phyloP scores from a whole-genome alignment of 108 stramenopile species.

The Fragilaria radians region DNA sequence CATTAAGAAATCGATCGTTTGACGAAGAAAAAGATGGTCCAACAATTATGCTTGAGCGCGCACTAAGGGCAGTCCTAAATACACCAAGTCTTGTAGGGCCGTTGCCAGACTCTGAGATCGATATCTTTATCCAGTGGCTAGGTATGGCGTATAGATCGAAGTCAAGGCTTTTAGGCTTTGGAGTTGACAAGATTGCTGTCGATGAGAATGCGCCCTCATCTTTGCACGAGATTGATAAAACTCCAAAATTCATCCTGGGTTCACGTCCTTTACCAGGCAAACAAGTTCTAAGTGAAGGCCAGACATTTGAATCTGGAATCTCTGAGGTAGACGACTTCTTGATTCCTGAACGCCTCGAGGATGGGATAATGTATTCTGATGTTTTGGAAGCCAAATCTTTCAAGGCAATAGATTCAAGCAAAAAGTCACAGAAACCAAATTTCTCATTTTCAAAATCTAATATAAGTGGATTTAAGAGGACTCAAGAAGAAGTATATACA shows the following conservation, averaged over 20 bases:
- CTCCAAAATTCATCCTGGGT: slow-evolving; percentile 70
- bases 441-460: too few species aligned
- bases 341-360: background rate
- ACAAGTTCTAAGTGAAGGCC: slow-evolving; percentile 14
- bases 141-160: slow-evolving; percentile 75
- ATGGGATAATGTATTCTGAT: slow-evolving; percentile 1
- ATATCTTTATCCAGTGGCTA: slow-evolving; percentile 69
- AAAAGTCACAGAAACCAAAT: background rate
- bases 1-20: slow-evolving; percentile 73
- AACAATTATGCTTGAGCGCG: slow-evolving; percentile 32
- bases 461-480: too few species aligned
- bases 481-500: too few species aligned
- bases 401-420: background rate
- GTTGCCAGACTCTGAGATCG: slow-evolving; percentile 56
- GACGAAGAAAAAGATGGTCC: slow-evolving; percentile 44
- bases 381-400: background rate
- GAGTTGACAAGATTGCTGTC: slow-evolving; percentile 66
- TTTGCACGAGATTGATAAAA: slow-evolving; percentile 41
- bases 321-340: slow-evolving; percentile 74
- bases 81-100: slow-evolving; percentile 79
- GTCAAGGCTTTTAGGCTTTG: slow-evolving; percentile 57
- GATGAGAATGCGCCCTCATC: slow-evolving; percentile 36
- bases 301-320: slow-evolving; percentile 42
- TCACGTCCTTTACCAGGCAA: slow-evolving; percentile 59
- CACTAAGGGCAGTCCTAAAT: slow-evolving; percentile 56